Evolutionary conservation across 192 early-diverging fungal genomes (phyloP), one percentile per base, ranked within the genome.

Genomic region (Umbelopsis ramanniana): DNA sequence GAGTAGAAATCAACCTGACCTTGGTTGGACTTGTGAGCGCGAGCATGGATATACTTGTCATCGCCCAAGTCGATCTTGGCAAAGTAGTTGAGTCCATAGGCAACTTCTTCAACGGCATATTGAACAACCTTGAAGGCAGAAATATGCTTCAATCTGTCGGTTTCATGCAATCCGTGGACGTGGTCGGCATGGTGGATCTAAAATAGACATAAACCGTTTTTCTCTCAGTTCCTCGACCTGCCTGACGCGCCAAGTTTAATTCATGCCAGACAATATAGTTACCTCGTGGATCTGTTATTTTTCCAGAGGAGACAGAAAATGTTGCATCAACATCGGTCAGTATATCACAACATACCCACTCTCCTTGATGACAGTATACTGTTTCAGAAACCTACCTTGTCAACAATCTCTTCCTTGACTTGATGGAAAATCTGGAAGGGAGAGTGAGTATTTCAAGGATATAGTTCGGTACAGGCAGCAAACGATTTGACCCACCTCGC

Each of bases 61-160:
- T 84, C 81, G 14, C 82, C 87, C 35, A 88, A 70, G 37, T 85
- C 71, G 46, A 88, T 78, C 72, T 88, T 88, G 71, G 76, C 87
- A 48, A 82, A 87, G 78, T 86, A 86, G 73, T 81, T 83, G 57
- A 52, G 72, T 57, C 87, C 87, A 45, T 83, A 89, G 0, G 84
- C 74, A 40, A 87, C 84, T 60, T 83, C 79, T 76, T 85, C 85
- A 24, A 71, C 75, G 26, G 83, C 85, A 76, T 81, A 85, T 52
- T 83, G 75, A 52, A 76, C 67, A 14, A 85, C 72, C 50, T 80
- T 82, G 72, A 77, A 88, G 21, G 72, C 76, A 24, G 76, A 63
- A 57, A 87, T 78, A 57, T 77, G 82, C 72, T 79, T 82, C 66
- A 81, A 68, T 66, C 84, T 75, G 72, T 85, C 85, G 66, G 79